Base-by-base conservation (phyloP, 2,329 filamentous ascomycete genomes). In the Ophiostoma tasmaniense region DNA sequence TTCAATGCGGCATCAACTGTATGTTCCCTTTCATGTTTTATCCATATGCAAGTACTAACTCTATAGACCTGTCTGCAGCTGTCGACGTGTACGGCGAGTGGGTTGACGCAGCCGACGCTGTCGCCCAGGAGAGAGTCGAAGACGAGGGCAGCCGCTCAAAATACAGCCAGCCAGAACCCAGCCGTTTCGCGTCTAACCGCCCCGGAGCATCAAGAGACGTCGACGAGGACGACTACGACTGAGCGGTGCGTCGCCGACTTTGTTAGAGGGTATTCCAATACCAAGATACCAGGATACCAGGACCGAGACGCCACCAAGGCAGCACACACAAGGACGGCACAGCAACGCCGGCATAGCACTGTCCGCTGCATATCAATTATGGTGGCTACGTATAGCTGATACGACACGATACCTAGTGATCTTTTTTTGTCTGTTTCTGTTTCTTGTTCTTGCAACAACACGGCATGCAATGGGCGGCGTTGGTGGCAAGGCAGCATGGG, bases 41-140 rank as follows among this genome's bases (percentile, higher is more conserved):
- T 13, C 25, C 8, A 10, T 55, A 10, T 5, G 11, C 50, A 7
- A 45, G 42, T 45, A n/a, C 42, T 45, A n/a, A 45, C 42, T 45
- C 13, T 35, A 66, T 67, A 96, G 92, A 96, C 78, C 87, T 98
- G 33, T 96, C 92, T 33, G 91, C 91, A 17, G 87, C 92, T 0
- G 93, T 99, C 64, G 95, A 99, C 77, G 94, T 99, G 8, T 99
- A 99, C 77, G 91, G 92, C 42, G 95, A 98, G 79, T 99, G 95
- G 95, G 92, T 99, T 72, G 95, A 99, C 80, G 95, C 95, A 72
- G 82, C 86, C 84, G 83, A 85, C 72, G 79, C 82, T 13, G 83
- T 85, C 8, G 83, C 83, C 14, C 83, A 84, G 73, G 81, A 82
- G 71, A 75, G 78, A 70, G 76, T 75, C 33, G 71, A 72, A n/a